Percentiles rank a stretch among this genome's conserved stretches.
Conservation (phyloP, 306 rosid species). For the Vigna hirtella region DNA sequence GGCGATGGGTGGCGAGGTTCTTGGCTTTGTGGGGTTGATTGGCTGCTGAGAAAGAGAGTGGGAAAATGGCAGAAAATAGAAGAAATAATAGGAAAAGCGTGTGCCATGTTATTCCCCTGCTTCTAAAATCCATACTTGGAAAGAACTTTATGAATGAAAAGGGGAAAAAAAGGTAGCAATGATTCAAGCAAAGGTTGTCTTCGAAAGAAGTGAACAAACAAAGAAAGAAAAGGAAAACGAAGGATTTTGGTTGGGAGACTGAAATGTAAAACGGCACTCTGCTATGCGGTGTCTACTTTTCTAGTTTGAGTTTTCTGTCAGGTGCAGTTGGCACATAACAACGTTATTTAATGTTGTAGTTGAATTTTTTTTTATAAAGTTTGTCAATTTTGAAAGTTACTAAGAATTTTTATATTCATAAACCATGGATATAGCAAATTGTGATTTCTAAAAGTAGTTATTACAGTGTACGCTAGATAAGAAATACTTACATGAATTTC, state of each 20-base stretch:
- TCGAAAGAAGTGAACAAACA: not conserved
- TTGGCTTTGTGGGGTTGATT: constrained; percentile 44
- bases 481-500: too few species aligned
- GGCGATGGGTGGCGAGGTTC: constrained; percentile 8
- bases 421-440: too few species aligned
- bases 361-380: too few species aligned
- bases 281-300: constrained; percentile 1
- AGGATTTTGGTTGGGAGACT: not conserved
- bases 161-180: not conserved
- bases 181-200: not conserved
- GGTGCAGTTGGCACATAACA: constrained; percentile 33
- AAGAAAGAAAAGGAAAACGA: not conserved
- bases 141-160: not conserved
- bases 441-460: too few species aligned
- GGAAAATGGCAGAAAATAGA: constrained; percentile 49
- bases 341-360: constrained; percentile 17
- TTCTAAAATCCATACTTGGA: constrained; percentile 31
- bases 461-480: too few species aligned
- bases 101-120: constrained; percentile 1
- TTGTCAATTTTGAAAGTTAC: too few species aligned
- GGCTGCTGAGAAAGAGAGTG: constrained; percentile 62
- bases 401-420: too few species aligned
- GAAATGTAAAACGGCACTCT: not conserved
- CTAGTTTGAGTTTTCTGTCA: not conserved
- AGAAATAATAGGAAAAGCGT: constrained; percentile 44